These are phyloP conservation scores for Leishmania martiniquensis DNA, from an alignment of 208 protist species.

Conservation along the genomic window DNA sequence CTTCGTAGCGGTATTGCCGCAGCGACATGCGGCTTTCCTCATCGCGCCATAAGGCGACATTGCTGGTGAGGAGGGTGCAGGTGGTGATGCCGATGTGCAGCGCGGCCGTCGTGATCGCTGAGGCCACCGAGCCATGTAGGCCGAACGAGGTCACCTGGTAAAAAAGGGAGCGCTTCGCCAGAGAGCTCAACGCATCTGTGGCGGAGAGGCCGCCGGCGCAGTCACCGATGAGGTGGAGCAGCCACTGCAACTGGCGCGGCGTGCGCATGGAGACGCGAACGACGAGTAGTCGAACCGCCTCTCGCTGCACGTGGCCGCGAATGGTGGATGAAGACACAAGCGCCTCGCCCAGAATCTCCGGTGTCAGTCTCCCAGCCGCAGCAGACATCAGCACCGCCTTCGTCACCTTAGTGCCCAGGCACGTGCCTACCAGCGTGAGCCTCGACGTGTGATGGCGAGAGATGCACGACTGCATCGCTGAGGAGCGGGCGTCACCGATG, in stretches of 20 bases:
- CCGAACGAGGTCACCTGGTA: slow-evolving; percentile 62
- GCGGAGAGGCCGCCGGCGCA: slow-evolving; percentile 26
- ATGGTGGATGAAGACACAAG: slow-evolving; percentile 49
- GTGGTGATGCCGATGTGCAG: slow-evolving; percentile 45
- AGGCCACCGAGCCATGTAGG: slow-evolving; percentile 46
- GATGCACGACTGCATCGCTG: slow-evolving; percentile 20
- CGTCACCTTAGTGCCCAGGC: slow-evolving; percentile 34
- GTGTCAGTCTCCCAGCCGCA: slow-evolving; percentile 37
- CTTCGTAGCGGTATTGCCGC: slow-evolving; percentile 61
- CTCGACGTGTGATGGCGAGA: slow-evolving; percentile 11
- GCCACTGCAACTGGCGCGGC: slow-evolving; percentile 35
- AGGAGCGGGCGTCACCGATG: background rate
- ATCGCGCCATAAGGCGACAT: slow-evolving; percentile 37
- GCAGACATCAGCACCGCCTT: slow-evolving; percentile 44
- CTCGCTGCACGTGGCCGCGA: slow-evolving; percentile 49
- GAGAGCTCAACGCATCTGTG: slow-evolving; percentile 31
- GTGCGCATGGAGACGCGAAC: slow-evolving; percentile 39
- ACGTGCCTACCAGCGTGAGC: slow-evolving; percentile 41
- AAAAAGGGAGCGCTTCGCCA: slow-evolving; percentile 45
- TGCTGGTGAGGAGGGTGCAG: slow-evolving; percentile 40
- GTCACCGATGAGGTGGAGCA: slow-evolving; percentile 32
- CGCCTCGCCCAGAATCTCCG: slow-evolving; percentile 51
- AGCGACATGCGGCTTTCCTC: slow-evolving; percentile 31
- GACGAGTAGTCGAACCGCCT: slow-evolving; percentile 46
- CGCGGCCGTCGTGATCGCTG: slow-evolving; percentile 46